These are phyloP conservation scores for Fusarium xyrophilum DNA, from an alignment of 2,329 filamentous ascomycete species.

Conservation along the genomic window DNA sequence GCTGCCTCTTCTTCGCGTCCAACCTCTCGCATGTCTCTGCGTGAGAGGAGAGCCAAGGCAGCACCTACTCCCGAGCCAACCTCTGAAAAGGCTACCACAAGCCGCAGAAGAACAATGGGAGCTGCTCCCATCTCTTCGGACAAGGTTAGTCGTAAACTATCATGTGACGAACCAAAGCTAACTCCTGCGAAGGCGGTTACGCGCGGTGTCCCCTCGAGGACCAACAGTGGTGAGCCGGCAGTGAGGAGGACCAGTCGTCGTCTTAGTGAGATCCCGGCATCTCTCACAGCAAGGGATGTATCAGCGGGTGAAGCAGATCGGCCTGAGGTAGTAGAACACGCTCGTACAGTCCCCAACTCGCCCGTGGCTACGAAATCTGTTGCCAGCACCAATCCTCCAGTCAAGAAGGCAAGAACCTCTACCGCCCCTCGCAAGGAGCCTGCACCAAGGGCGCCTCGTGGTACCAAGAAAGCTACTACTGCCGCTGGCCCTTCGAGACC, in stretches of 20 bases:
- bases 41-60: constrained; percentile 70
- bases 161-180: background rate
- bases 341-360: constrained; percentile 46
- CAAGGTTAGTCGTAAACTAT: constrained; percentile 38
- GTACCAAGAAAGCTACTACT: constrained; percentile 47
- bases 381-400: constrained; percentile 53
- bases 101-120: constrained; percentile 68
- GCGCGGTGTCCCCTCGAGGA: constrained; percentile 44
- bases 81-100: constrained; percentile 44
- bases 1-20: constrained; percentile 49
- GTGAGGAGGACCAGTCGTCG: constrained; percentile 53
- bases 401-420: constrained; percentile 67
- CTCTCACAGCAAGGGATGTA: constrained; percentile 35
- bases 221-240: constrained; percentile 33
- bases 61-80: constrained; percentile 58
- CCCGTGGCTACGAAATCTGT: constrained; percentile 51
- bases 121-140: constrained; percentile 42
- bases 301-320: constrained; percentile 10
- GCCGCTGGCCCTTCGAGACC: constrained; percentile 25
- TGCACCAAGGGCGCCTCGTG: constrained; percentile 43
- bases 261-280: constrained; percentile 56
- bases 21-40: constrained; percentile 72
- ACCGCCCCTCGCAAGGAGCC: constrained; percentile 54
- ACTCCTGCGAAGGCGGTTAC: constrained; percentile 43
- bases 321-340: constrained; percentile 34